phyloP scores from a whole-genome alignment of 768 basidiomycete genomes.

The Melanogaster broomeanus region DNA sequence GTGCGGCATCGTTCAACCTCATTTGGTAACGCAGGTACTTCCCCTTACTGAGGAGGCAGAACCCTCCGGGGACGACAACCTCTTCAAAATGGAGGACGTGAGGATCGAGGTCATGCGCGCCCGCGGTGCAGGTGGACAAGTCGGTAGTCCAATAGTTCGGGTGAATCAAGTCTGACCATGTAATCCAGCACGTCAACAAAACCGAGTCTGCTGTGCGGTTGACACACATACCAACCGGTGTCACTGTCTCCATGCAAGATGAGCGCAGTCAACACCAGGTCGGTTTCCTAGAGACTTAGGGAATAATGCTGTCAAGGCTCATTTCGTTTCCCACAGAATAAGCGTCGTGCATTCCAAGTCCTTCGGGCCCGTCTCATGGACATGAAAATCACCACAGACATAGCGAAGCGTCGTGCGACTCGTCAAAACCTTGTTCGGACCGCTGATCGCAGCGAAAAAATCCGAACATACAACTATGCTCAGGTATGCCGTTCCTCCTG shows the following conservation, averaged over 20 bases:
- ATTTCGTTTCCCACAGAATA: constrained; percentile 57
- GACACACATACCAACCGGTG: constrained; percentile 89
- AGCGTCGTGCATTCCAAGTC: constrained; percentile 89
- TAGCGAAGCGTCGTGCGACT: constrained; percentile 66
- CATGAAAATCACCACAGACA: constrained; percentile 68
- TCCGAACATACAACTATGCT: constrained; percentile 93
- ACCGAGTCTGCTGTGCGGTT: constrained; percentile 97
- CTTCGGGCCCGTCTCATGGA: constrained; percentile 86
- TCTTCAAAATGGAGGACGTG: constrained; percentile 85
- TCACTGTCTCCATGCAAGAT: constrained; percentile 98
- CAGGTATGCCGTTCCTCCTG: constrained; percentile 48
- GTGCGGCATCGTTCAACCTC: background rate
- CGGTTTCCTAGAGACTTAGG: background rate
- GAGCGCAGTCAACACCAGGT: constrained; percentile 96
- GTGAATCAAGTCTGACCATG: background rate
- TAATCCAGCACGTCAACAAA: constrained; percentile 88
- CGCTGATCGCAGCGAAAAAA: constrained; percentile 90
- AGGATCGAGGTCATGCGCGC: constrained; percentile 94
- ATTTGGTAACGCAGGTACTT: constrained; percentile 59
- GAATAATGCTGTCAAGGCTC: background rate
- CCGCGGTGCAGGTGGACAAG: constrained; percentile 96
- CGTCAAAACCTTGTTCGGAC: constrained; percentile 76
- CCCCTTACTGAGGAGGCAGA: constrained; percentile 75
- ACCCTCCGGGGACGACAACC: constrained; percentile 49
- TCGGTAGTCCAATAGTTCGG: constrained; percentile 29